Base-by-base conservation (phyloP, 1,139 yeast species). In the Taphrina confusa region DNA sequence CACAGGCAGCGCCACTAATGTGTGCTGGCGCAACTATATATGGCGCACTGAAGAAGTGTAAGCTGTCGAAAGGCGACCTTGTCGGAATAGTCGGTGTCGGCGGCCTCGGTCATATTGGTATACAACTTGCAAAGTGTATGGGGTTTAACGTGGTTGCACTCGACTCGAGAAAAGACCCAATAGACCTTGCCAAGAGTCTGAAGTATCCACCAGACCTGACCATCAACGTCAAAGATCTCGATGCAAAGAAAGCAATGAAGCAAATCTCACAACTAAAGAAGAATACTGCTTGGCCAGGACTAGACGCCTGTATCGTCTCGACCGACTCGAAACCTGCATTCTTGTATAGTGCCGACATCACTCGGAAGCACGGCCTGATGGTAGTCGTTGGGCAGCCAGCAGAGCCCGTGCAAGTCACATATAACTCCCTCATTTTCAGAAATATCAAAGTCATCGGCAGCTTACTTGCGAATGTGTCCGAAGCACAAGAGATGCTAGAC, bases 11-110 rank as follows among this genome's bases (percentile, higher is more conserved):
- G 28, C 95, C 95, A 66, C 82, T 87, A 62, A 71, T 76, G 57
- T 86, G 94, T 75, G 94, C 92, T 44, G 94, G 94, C 75, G 81
- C 86, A 74, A 86, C 94, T 57, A 91, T 85, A 62, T 86, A 85
- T 80, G 85, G 85, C 78, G 92, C 92, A 31, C 75, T 86, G 69
- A 85, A 85, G 78, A 81, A 84, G 57, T 84, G 91, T 62, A 76
- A 79, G 52, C 77, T 83, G 67, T 69, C 68, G 58, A 82, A 91
- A 57, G 94, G 92, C 70, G 82, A 86, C 69, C 85, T 89, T 88
- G 88, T 85, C 63, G 85, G 85, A 66, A 77, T 86, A 68, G 82
- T 88, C 64, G 94, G 94, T 75, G 91, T 91, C 61, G 89, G 84
- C 70, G 95, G 94, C 68, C 79, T 86, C 69, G 94, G 94, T 65